Evolutionary conservation across 2,329 filamentous ascomycete species (phyloP), one percentile per base, ranked within the genome.

Genomic region (Xylariomycetidae sp.): DNA sequence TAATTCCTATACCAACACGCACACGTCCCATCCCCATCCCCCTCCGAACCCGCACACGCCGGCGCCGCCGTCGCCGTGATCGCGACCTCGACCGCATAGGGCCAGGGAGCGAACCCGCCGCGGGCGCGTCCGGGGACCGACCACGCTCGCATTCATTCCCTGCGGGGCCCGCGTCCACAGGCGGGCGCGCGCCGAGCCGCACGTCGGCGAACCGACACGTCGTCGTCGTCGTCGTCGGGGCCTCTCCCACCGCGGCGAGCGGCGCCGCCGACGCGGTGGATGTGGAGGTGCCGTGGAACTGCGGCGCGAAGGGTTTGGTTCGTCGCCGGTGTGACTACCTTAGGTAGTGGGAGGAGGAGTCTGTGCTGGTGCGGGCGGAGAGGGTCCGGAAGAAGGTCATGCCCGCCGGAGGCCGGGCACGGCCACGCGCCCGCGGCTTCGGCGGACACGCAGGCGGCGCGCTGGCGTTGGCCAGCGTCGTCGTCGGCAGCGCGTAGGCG

Each of bases 361-460:
- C 52, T 7, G 15, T 20, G n/a, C 12, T 24, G 28, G 20, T 24
- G 15, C 10, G 52, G 44, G 25, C 62, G 2, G 56, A 55, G 37
- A 85, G 76, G 37, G 72, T 64, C 79, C 78, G 84, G 51, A 73
- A 67, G 54, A 82, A 81, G 6, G 67, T 72, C 0, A 25, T 12
- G 24, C 24, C 12, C 24, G n/a, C 24, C 12, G 24, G 6, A 14
- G 6, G 12, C 24, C 15, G 24, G 24, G n/a, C 24, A 14, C 24
- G 6, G 24, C 15, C 24, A 14, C 12, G 24, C 24, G 24, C 7
- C 6, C 6, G 24, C 7, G 24, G 15, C 24, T 12, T 6, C n/a
- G 24, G 24, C 12, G 24, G 15, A 25, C 12, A 14, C n/a, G 24
- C 12, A 14, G 24, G 24, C 24, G 24, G 15, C n/a, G 24, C n/a